A percentile compares a stretch with the other conserved stretches of the same genome.
These are phyloP conservation scores for Flammula alnicola DNA, from an alignment of 1,284 basidiomycete species.

Conservation along the genomic window DNA sequence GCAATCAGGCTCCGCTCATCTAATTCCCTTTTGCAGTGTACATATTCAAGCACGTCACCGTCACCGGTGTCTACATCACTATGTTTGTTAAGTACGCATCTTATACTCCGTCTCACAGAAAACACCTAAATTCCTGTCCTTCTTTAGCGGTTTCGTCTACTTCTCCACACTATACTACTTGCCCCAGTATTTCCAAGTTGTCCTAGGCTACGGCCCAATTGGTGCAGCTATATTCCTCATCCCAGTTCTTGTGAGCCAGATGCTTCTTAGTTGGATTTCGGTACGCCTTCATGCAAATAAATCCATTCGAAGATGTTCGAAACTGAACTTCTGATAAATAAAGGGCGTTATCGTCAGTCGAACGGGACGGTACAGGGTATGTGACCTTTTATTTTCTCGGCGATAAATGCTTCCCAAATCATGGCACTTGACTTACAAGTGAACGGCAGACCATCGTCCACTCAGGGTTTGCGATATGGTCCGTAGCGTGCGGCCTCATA, in stretches of 20 bases:
- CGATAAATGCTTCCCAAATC: too few relatives aligned
- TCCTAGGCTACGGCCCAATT: conserved; percentile 65
- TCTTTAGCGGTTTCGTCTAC: conserved; percentile 57
- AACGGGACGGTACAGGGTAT: conserved; percentile 68
- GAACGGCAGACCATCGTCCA: conserved; percentile 57
- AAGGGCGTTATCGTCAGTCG: conserved; percentile 66
- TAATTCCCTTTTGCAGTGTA: conserved; percentile 34
- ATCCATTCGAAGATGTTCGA: background rate
- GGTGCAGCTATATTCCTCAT: conserved; percentile 66
- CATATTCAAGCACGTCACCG: conserved; percentile 75
- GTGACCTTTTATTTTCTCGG: conserved; percentile 14
- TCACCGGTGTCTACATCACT: conserved; percentile 67
- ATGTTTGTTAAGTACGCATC: conserved; percentile 66
- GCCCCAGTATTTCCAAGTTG: conserved; percentile 79
- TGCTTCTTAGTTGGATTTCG: conserved; percentile 57
- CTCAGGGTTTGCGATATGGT: conserved; percentile 71
- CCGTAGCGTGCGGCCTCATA: conserved; percentile 70
- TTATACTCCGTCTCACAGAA: conserved; percentile 3
- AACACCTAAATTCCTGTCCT: background rate
- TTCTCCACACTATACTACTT: conserved; percentile 68
- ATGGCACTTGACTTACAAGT: too few relatives aligned
- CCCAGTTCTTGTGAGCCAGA: conserved; percentile 68
- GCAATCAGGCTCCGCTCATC: background rate
- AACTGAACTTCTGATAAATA: background rate
- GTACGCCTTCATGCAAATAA: conserved; percentile 36